A percentile compares a stretch with the other conserved stretches of the same genome.
Evolutionary conservation across 192 early-diverging fungal genomes (phyloP).

Genomic region (Coemansia sp.): DNA sequence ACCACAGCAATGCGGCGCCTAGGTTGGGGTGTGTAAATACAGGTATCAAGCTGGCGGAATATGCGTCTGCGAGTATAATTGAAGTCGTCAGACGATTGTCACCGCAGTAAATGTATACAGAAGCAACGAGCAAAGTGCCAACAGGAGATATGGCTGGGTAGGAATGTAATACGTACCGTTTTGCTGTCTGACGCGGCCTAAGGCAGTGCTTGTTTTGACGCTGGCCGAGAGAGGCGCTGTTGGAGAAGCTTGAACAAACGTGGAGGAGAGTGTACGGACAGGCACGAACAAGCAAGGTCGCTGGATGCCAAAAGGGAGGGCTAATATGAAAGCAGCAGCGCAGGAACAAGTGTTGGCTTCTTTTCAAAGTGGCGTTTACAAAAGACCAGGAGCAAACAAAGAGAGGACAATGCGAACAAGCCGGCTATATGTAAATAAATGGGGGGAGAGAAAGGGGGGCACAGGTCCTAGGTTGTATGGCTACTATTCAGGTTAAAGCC

Average conservation of each 20-base stretch:
- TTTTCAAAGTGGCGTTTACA: neutral
- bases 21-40: neutral
- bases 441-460: neutral
- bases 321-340: neutral
- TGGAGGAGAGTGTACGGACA: neutral
- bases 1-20: neutral
- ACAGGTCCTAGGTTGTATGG: neutral
- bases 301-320: too few relatives aligned
- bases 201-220: neutral
- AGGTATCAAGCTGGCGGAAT: neutral
- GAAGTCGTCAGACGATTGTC: neutral
- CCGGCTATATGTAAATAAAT: slow-evolving; percentile 1
- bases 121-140: neutral
- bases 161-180: neutral
- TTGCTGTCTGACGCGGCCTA: neutral
- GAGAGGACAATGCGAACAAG: neutral
- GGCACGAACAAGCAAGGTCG: neutral
- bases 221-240: neutral
- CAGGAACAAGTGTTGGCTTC: neutral
- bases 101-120: neutral
- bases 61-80: neutral
- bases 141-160: neutral
- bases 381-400: neutral
- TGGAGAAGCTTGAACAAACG: neutral
- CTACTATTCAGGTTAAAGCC: neutral